Evolutionary conservation across 495 filamentous ascomycete genomes (phyloP).

Genomic region (Melanomma pulvis-pyrius): DNA sequence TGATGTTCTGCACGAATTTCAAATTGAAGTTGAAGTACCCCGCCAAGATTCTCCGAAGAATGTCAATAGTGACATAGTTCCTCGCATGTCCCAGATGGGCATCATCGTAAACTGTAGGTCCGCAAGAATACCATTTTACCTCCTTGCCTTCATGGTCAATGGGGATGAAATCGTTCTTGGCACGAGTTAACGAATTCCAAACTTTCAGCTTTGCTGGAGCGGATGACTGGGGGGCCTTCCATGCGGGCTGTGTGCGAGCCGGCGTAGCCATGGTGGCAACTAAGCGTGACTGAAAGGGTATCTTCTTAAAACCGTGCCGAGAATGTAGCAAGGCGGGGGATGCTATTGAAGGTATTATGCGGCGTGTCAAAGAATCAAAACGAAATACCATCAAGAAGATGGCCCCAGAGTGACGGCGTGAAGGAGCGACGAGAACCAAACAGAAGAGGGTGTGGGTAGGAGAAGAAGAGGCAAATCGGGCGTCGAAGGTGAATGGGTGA

Average conservation of each 20-base stretch:
- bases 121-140: constrained; percentile 76
- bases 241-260: constrained; percentile 55
- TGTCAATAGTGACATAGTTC: constrained; percentile 94
- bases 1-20: constrained; percentile 92
- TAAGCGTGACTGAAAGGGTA: not conserved
- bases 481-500: constrained; percentile 13
- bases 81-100: constrained; percentile 84
- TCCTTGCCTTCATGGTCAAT: constrained; percentile 65
- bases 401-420: not conserved
- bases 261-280: constrained; percentile 44
- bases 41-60: constrained; percentile 80
- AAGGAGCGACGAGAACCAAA: constrained; percentile 30
- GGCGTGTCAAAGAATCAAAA: constrained; percentile 12
- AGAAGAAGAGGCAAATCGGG: not conserved
- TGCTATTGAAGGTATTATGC: constrained; percentile 1
- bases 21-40: constrained; percentile 88
- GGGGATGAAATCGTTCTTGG: constrained; percentile 65
- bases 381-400: constrained; percentile 32
- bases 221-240: constrained; percentile 44
- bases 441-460: not conserved
- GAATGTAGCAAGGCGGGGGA: not conserved
- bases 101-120: constrained; percentile 92
- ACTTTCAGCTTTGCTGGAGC: constrained; percentile 30
- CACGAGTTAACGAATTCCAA: constrained; percentile 29
- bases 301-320: not conserved